Conservation (phyloP, 441 rosid genomes). For the Croton laevigatus region DNA sequence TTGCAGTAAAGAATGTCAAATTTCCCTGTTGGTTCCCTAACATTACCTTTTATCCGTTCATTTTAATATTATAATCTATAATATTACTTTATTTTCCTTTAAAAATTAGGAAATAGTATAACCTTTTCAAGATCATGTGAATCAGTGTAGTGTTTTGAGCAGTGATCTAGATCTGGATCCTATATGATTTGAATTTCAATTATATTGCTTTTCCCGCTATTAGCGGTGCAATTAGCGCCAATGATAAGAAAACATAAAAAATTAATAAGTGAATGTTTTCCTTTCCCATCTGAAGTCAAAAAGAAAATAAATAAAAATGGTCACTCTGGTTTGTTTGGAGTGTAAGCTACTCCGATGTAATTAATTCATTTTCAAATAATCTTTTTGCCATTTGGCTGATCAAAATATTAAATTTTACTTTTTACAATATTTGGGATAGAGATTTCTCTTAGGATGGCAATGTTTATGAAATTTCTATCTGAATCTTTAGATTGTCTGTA, state of each 20-base stretch:
- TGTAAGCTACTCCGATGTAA: not conserved
- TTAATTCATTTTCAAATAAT: too few species aligned
- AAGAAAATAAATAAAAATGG: not conserved
- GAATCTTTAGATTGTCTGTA: too few species aligned
- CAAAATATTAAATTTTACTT: too few species aligned
- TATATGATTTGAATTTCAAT: not conserved
- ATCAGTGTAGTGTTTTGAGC: not conserved
- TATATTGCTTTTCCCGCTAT: not conserved
- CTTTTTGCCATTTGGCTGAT: too few species aligned
- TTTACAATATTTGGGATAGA: too few species aligned
- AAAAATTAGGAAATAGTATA: not conserved
- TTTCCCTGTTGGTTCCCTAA: not conserved
- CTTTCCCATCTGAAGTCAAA: not conserved
- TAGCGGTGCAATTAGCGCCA: slow-evolving; percentile 6
- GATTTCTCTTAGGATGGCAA: too few species aligned
- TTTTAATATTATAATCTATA: not conserved
- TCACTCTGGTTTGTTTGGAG: not conserved
- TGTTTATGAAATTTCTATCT: too few species aligned
- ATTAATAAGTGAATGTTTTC: not conserved
- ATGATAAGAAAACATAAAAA: not conserved
- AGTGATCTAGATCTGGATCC: not conserved
- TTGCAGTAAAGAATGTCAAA: slow-evolving; percentile 1
- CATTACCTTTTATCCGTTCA: not conserved
- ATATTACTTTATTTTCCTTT: not conserved
- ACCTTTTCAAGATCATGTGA: not conserved